phyloP scores from a whole-genome alignment of 2,329 filamentous ascomycete genomes.

The Zymoseptoria pseudotritici region DNA sequence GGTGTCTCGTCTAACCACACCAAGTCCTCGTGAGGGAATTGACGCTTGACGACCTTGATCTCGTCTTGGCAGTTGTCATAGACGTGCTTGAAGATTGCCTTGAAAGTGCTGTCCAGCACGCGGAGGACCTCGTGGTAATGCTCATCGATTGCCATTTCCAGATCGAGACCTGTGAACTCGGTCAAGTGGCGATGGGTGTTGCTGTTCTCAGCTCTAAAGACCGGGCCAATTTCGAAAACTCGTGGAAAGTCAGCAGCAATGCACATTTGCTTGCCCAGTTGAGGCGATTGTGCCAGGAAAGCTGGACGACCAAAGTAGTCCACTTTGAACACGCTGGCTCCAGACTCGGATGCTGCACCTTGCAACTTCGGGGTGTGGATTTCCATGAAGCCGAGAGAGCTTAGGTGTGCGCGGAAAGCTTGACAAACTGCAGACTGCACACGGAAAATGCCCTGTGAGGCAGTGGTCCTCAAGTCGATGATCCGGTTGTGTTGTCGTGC shows the following conservation, averaged over 20 bases:
- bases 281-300: constrained; percentile 85
- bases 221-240: constrained; percentile 82
- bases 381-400: constrained; percentile 74
- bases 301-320: constrained; percentile 85
- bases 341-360: constrained; percentile 82
- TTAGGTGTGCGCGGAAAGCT: constrained; percentile 69
- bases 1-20: constrained; percentile 82
- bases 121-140: constrained; percentile 84
- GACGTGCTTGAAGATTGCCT: constrained; percentile 66
- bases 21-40: constrained; percentile 80
- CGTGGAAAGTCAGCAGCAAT: constrained; percentile 82
- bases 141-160: constrained; percentile 85
- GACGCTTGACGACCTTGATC: constrained; percentile 69
- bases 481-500: constrained; percentile 72
- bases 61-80: constrained; percentile 64
- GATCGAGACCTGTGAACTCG: constrained; percentile 85
- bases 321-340: constrained; percentile 82
- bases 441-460: constrained; percentile 81
- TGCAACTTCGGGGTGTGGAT: constrained; percentile 92
- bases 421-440: constrained; percentile 74
- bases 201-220: constrained; percentile 91
- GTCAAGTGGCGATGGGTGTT: constrained; percentile 93
- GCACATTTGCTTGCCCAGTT: constrained; percentile 87
- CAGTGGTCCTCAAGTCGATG: constrained; percentile 75
- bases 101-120: constrained; percentile 72